phyloP scores from a whole-genome alignment of 2,329 filamentous ascomycete species.

The Canariomyces notabilis region DNA sequence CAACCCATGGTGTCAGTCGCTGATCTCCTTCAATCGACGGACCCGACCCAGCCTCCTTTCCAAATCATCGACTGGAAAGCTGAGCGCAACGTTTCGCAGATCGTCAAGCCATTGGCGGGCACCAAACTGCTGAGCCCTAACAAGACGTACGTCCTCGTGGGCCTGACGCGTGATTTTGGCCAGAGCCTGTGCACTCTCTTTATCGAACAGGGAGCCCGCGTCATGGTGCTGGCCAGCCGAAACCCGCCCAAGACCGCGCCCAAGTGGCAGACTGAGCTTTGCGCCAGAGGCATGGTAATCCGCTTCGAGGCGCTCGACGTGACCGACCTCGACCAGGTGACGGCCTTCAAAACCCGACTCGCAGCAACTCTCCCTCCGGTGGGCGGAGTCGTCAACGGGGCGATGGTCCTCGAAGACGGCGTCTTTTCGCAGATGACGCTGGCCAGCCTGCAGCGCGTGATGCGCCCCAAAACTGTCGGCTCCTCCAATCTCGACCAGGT shows the following conservation, averaged over 20 bases:
- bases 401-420: constrained; percentile 42
- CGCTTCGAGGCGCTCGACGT: constrained; percentile 28
- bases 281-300: constrained; percentile 22
- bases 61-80: constrained; percentile 37
- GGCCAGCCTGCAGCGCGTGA: constrained; percentile 34
- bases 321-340: constrained; percentile 27
- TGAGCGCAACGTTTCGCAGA: constrained; percentile 27
- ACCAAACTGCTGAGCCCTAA: constrained; percentile 27
- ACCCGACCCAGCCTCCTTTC: constrained; percentile 23
- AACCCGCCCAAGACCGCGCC: constrained; percentile 28
- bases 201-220: constrained; percentile 33
- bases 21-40: constrained; percentile 22
- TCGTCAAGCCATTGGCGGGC: constrained; percentile 24
- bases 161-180: constrained; percentile 40
- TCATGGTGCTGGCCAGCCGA: constrained; percentile 38
- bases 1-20: constrained; percentile 23
- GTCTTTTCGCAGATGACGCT: constrained; percentile 39
- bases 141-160: constrained; percentile 38
- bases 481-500: constrained; percentile 36
- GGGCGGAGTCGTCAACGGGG: constrained; percentile 39
- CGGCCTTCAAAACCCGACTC: constrained; percentile 24
- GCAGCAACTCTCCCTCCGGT: constrained; percentile 28
- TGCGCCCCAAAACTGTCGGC: constrained; percentile 38
- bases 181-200: constrained; percentile 40
- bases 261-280: constrained; percentile 32